Conservation (phyloP, 331 rosid species). For the Ulmus americana region DNA sequence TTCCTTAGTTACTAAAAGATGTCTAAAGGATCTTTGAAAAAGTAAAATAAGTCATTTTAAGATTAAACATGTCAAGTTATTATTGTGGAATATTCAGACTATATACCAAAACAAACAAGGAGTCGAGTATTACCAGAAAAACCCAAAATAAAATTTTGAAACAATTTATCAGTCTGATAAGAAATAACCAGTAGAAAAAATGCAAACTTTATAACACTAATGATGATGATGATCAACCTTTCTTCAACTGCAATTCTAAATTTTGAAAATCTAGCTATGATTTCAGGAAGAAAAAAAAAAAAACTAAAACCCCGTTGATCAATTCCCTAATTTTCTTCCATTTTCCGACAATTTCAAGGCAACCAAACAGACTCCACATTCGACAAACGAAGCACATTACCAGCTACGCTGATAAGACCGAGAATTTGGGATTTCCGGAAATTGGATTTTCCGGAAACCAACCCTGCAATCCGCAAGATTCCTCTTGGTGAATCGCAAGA, state of each 20-base stretch:
- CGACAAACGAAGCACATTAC: conserved; percentile 34
- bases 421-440: conserved; percentile 25
- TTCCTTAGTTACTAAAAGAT: neutral
- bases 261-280: too few relatives aligned
- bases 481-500: conserved; percentile 24
- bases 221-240: neutral
- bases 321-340: neutral
- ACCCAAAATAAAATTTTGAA: conserved; percentile 12
- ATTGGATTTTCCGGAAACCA: conserved; percentile 24
- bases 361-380: neutral
- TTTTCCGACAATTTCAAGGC: neutral
- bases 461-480: conserved; percentile 24
- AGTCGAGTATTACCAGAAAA: conserved; percentile 11
- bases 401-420: conserved; percentile 28
- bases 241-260: neutral
- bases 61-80: neutral
- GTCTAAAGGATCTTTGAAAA: neutral
- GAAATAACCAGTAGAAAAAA: neutral
- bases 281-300: neutral
- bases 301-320: neutral
- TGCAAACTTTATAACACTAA: too few relatives aligned
- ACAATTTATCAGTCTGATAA: neutral
- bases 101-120: neutral
- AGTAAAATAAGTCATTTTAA: neutral
- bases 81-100: neutral